Base-by-base conservation (phyloP, 1,139 yeast genomes). In the Yamadazyma aaseri region DNA sequence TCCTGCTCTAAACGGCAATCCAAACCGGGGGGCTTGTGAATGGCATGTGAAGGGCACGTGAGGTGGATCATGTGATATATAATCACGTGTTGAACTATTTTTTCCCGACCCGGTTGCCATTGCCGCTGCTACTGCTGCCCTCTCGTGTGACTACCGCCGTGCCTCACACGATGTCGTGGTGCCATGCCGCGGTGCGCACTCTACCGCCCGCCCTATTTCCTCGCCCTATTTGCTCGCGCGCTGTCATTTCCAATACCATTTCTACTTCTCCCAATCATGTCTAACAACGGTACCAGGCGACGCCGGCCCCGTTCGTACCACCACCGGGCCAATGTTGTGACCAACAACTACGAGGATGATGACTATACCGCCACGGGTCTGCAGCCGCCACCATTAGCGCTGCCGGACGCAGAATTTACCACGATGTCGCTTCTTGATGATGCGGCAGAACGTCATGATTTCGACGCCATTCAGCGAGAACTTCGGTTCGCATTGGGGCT, bases 401-500 rank as follows among this genome's bases (percentile, higher is more conserved):
- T 7, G 6, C 7, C 7, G 7, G 12, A 22, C 12, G 13, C 27
- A 6, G 29, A 8, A 7, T 33, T 31, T 24, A 28, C 28, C n/a
- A 11, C 44, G 12, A 39, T 30, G 15, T 46, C 51, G 9, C 34
- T 46, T 17, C 28, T 46, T 7, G 43, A 44, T 23, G 54, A 55
- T 17, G 66, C 65, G 6, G 50, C 63, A 2, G 50, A 51, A 25
- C 56, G 51, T 15, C 53, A 53, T 27, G 66, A 65, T 37, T 52
- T 64, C 17, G 59, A 60, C 31, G 66, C 64, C 20, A 45, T 69
- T 21, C 55, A 57, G 30, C 63, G 64, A 41, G 72, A 72, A 3
- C 44, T 69, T 14, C 53, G 53, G 24, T 56, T 53, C 40, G 75
- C 73, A 2, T 49, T 68, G 20, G 73, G 74, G 1, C 47, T 62